phyloP scores from a whole-genome alignment of 2,329 filamentous ascomycete species.

The Neurospora sp. region DNA sequence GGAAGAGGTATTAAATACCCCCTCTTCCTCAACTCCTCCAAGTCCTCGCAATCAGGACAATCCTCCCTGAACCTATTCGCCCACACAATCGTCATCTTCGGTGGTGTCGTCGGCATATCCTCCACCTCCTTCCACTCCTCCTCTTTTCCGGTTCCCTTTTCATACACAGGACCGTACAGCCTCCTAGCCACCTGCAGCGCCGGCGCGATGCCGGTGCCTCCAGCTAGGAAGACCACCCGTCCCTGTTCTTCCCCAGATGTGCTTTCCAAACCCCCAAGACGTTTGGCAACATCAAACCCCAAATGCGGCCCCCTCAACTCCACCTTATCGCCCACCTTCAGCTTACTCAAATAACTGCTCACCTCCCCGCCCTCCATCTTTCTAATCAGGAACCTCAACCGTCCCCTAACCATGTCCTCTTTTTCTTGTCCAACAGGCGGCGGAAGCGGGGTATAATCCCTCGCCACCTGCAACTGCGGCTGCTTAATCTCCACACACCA shows the following conservation, averaged over 20 bases:
- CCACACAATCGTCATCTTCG: constrained; percentile 65
- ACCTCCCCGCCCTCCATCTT: constrained; percentile 73
- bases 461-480: constrained; percentile 82
- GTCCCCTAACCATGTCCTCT: constrained; percentile 22
- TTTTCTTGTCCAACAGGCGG: constrained; percentile 25
- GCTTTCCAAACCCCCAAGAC: constrained; percentile 20
- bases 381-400: constrained; percentile 68
- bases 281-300: constrained; percentile 45
- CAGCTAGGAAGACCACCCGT: constrained; percentile 73
- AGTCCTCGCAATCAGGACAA: constrained; percentile 43
- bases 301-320: constrained; percentile 70
- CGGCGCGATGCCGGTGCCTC: constrained; percentile 85
- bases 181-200: constrained; percentile 70
- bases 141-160: constrained; percentile 16
- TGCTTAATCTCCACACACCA: constrained; percentile 94
- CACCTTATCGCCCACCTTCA: constrained; percentile 53
- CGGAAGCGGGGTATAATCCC: constrained; percentile 85
- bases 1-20: constrained; percentile 43
- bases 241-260: constrained; percentile 12
- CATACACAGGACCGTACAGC: constrained; percentile 34
- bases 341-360: constrained; percentile 64
- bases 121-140: not conserved
- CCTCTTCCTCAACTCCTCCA: constrained; percentile 21
- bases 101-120: not conserved
- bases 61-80: constrained; percentile 60